Conservation (phyloP, 495 filamentous ascomycete genomes). For the Penicillium parvum region DNA sequence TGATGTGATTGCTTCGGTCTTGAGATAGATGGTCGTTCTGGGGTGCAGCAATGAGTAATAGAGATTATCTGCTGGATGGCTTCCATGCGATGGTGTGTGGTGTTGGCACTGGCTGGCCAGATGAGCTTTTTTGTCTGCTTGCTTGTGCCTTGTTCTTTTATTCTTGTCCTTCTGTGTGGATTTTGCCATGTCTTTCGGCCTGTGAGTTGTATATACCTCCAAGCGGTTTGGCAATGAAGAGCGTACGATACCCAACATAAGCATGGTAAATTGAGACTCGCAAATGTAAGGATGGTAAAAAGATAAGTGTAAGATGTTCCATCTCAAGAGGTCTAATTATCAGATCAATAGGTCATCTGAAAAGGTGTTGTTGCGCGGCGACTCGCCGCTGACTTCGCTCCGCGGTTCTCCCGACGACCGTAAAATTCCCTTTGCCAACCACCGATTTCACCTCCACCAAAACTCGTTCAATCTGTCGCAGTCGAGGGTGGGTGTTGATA, state of each 20-base stretch:
- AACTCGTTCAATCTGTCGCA: constrained; percentile 5
- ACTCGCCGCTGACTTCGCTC: constrained; percentile 18
- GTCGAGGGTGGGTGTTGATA: constrained; percentile 4
- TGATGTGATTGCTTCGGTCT: constrained; percentile 13
- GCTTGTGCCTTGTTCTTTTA: constrained; percentile 15
- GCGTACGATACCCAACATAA: constrained; percentile 37
- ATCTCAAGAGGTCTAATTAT: no score
- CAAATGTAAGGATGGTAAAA: no score
- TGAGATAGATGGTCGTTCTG: constrained; percentile 15
- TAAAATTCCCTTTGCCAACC: constrained; percentile 31
- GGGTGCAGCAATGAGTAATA: constrained; percentile 14
- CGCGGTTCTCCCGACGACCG: constrained; percentile 28
- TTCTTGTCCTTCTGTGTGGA: constrained; percentile 30
- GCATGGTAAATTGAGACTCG: background rate
- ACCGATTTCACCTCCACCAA: constrained; percentile 5
- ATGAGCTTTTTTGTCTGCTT: constrained; percentile 15
- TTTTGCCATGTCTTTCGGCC: constrained; percentile 32
- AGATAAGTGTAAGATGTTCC: no score
- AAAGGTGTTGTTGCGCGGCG: constrained; percentile 7
- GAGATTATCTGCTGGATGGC: constrained; percentile 12
- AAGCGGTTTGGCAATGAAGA: constrained; percentile 41
- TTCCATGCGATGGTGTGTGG: constrained; percentile 8
- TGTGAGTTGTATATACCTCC: constrained; percentile 46
- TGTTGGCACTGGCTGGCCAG: constrained; percentile 4
- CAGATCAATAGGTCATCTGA: no score